Conservation (phyloP, 495 filamentous ascomycete genomes). For the Sporormia fimetaria region DNA sequence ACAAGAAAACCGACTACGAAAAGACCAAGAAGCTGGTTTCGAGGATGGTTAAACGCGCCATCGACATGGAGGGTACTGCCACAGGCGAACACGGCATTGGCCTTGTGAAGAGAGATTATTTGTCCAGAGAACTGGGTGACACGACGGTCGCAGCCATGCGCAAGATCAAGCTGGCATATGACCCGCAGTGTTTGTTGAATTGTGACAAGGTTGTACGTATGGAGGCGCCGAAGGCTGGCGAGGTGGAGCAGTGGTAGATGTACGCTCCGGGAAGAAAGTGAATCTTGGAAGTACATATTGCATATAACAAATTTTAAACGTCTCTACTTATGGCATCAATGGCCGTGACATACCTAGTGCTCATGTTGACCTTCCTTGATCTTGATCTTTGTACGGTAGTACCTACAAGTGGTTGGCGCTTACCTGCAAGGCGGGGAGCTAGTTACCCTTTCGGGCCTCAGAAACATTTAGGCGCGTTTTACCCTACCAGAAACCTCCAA, state of each 20-base stretch:
- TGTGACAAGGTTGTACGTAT: constrained; percentile 66
- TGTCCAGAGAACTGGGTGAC: constrained; percentile 61
- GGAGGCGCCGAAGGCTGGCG: constrained; percentile 29
- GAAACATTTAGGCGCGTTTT: no score
- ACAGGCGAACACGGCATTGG: constrained; percentile 78
- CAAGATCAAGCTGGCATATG: constrained; percentile 63
- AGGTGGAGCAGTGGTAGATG: constrained; percentile 33
- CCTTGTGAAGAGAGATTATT: constrained; percentile 70
- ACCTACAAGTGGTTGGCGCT: no score
- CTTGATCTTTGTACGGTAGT: no score
- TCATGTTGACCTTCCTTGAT: no score
- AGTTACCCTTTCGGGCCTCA: no score
- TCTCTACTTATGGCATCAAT: no score
- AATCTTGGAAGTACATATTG: no score
- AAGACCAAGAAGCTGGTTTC: constrained; percentile 62
- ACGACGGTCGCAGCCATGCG: constrained; percentile 69
- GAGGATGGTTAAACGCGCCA: constrained; percentile 71
- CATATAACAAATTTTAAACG: no score
- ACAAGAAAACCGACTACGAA: constrained; percentile 46
- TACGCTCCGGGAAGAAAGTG: neutral
- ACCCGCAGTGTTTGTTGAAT: constrained; percentile 67
- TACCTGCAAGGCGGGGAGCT: no score
- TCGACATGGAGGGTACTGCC: constrained; percentile 74
- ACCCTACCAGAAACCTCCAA: no score
- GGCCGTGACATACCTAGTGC: no score